Evolutionary conservation across 352 stramenopile species (phyloP).

Genomic region (Thalassiosira hispida): DNA sequence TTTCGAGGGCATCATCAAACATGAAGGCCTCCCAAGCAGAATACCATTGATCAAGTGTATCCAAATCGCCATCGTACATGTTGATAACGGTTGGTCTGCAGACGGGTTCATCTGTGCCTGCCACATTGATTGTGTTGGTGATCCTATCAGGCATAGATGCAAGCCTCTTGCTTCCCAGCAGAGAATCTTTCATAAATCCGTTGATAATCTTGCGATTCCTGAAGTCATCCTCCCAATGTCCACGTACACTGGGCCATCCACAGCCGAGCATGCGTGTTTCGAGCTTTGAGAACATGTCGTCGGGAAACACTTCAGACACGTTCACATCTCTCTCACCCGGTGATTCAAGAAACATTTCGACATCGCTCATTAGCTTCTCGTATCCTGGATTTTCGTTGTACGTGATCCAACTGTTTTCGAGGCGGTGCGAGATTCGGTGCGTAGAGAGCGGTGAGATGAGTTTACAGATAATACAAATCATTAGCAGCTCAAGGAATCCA

Average conservation of each 20-base stretch:
- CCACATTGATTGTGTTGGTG: slow-evolving; percentile 85
- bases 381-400: slow-evolving; percentile 79
- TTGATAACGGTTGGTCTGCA: slow-evolving; percentile 86
- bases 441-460: slow-evolving; percentile 70
- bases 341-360: slow-evolving; percentile 80
- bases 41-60: slow-evolving; percentile 77
- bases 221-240: slow-evolving; percentile 83
- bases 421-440: slow-evolving; percentile 53
- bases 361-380: slow-evolving; percentile 82
- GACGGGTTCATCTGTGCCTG: slow-evolving; percentile 49
- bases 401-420: slow-evolving; percentile 77
- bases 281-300: slow-evolving; percentile 80
- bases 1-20: slow-evolving; percentile 74
- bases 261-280: slow-evolving; percentile 54
- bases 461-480: neutral
- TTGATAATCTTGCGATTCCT: slow-evolving; percentile 77
- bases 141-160: slow-evolving; percentile 86
- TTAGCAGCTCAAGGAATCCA: neutral
- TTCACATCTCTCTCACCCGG: slow-evolving; percentile 77
- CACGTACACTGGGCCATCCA: slow-evolving; percentile 65
- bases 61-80: slow-evolving; percentile 78
- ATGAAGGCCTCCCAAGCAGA: slow-evolving; percentile 82
- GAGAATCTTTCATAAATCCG: slow-evolving; percentile 73
- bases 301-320: slow-evolving; percentile 78
- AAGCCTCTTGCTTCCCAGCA: slow-evolving; percentile 63